These are phyloP conservation scores for Lachancea quebecensis DNA, from an alignment of 805 yeast genomes.

Conservation along the genomic window DNA sequence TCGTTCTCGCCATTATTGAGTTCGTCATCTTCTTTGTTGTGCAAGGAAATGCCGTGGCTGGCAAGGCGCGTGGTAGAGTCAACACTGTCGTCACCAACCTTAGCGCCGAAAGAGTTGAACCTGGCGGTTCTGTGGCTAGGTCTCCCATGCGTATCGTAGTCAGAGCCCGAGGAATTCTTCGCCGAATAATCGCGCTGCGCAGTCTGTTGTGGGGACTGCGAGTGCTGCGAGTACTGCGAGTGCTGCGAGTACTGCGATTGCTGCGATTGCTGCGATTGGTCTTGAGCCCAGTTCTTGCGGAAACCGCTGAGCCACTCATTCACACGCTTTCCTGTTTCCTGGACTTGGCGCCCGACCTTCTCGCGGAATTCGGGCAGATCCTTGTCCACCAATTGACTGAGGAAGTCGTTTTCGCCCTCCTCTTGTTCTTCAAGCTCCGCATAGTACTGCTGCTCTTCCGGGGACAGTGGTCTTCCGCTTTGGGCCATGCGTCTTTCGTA, in stretches of 20 bases:
- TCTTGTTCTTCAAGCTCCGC: conserved; percentile 19
- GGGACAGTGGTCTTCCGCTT: conserved; percentile 3
- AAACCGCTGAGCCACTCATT: conserved; percentile 73
- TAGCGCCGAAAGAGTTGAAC: conserved; percentile 31
- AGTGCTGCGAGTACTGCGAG: neutral
- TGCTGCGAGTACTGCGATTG: conserved; percentile 1
- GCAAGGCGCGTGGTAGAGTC: conserved; percentile 17
- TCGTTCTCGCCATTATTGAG: conserved; percentile 24
- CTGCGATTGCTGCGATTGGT: conserved; percentile 9
- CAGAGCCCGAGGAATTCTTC: conserved; percentile 1
- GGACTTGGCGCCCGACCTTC: conserved; percentile 64
- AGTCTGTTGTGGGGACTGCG: neutral
- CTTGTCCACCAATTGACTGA: conserved; percentile 51
- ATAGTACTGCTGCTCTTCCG: conserved; percentile 3
- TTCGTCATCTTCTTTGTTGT: conserved; percentile 16
- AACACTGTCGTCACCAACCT: conserved; percentile 24
- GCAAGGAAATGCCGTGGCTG: conserved; percentile 28
- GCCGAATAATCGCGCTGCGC: neutral
- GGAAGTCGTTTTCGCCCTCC: conserved; percentile 41
- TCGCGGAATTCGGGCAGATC: conserved; percentile 58
- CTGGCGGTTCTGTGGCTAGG: conserved; percentile 17
- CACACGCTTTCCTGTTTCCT: conserved; percentile 70
- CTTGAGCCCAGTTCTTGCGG: conserved; percentile 19
- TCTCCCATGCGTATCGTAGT: conserved; percentile 3
- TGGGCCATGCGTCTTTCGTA: conserved; percentile 9